Evolutionary conservation across 1,284 basidiomycete genomes (phyloP), one percentile per base, ranked within the genome.

Genomic region (Leccinum fallax): DNA sequence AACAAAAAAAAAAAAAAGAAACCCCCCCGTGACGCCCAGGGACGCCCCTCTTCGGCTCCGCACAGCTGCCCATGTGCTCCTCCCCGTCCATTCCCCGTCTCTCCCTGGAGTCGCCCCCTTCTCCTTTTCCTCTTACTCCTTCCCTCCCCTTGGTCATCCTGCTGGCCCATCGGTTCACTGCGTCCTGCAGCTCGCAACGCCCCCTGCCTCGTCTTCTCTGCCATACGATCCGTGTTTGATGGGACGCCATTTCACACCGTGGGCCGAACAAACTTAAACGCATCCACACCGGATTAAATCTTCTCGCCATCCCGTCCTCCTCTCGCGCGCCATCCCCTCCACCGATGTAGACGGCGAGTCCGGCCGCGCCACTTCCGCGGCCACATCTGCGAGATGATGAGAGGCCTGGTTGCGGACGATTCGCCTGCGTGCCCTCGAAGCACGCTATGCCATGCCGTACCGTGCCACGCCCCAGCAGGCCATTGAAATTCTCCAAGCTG

Each of bases 31-130:
- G 30, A 21, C n/a, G 15, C 38, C 30, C 55, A 53, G 43, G 30
- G n/a, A 53, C 55, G n/a, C 30, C 16, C 58, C 28, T 40, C 36
- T 56, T 58, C 57, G 57, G 57, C 36, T 58, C 57, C 57, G 55
- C 55, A 32, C 28, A 56, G 40, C 55, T 51, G 28, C 28, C 8
- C 21, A 32, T 40, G 54, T 36, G 54, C 19, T 7, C 53, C 53
- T 40, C 21, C 11, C 19, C 36, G 9, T 46, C 43, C 43, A 46
- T 46, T 46, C 43, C 19, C 43, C 43, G 43, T 21, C 34, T 21
- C 10, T 15, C 32, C 13, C 21, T 21, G 34, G 54, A 48, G 54
- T 51, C 26, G 36, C 54, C 52, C n/a, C 10, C 52, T 8, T 30
- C 30, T 53, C n/a, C 30, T 53, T 32, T 21, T 30, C 16, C 30